Base-by-base conservation (phyloP, 192 early-diverging fungal genomes). In the Jimgerdemannia flammicorona region DNA sequence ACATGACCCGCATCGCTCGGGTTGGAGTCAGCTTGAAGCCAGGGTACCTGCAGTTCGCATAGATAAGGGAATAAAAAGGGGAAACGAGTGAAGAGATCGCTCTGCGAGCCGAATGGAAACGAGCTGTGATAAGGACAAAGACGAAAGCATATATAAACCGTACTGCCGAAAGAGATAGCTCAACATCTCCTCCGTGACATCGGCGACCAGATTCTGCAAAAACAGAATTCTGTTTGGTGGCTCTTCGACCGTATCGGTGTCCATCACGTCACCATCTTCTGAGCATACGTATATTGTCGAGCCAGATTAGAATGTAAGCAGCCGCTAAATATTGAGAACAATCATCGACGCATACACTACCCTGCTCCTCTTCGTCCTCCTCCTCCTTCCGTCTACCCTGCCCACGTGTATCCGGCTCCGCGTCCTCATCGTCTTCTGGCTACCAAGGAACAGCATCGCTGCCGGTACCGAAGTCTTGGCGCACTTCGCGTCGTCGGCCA, bases 111-210 rank as follows among this genome's bases (percentile, higher is more conserved):
- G 40, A n/a, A 10, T 9, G 64, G 7, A n/a, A 64, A 70, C 41
- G 17, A 29, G 29, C 29, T 29, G 29, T 29, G 29, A 29, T 29
- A 29, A 29, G 49, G 14, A 59, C 49, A 14, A 18, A 68, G 40
- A 41, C 9, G 19, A 40, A 9, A 41, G 7, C 8, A 17, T 73
- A 18, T 40, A 72, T 72, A 29, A 91, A 89, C 79, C 90, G 87
- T 77, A 89, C 79, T 91, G 87, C 78, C 85, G 74, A 69, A 90
- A 91, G 17, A 91, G 81, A 49, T 75, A 80, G 14, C 80, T 72
- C 17, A 91, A 78, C 72, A 82, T 76, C 29, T 88, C 87, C 40
- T 86, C 77, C 9, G 86, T 85, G 14, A 83, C 76, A 43, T 80
- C 74, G 17, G 79, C 41, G 4, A 87, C 86, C 14, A 88, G 73